Evolutionary conservation across 805 yeast species (phyloP).

Genomic region (Ogataea methanolica): DNA sequence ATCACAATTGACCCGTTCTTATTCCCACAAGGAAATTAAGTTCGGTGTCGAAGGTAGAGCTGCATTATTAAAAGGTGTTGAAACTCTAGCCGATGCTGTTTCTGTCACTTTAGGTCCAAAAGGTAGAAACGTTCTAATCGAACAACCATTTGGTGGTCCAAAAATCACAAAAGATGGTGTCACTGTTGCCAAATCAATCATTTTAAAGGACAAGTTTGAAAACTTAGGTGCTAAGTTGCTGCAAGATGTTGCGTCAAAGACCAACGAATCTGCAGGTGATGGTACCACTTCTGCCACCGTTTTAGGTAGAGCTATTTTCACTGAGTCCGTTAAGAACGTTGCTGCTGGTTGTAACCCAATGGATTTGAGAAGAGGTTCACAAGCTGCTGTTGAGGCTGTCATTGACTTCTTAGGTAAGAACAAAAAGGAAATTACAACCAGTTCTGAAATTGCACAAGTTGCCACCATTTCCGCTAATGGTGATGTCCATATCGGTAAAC

Average conservation of each 20-base stretch:
- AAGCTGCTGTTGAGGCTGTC: slow-evolving; percentile 93
- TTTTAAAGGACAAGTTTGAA: slow-evolving; percentile 84
- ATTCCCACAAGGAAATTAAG: slow-evolving; percentile 85
- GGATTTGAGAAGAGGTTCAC: slow-evolving; percentile 96
- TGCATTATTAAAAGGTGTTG: slow-evolving; percentile 88
- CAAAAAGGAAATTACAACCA: slow-evolving; percentile 90
- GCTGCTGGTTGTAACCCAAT: slow-evolving; percentile 99
- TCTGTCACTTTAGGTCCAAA: slow-evolving; percentile 96
- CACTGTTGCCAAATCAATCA: slow-evolving; percentile 86
- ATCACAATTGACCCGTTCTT: slow-evolving; percentile 41
- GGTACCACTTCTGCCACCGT: slow-evolving; percentile 98
- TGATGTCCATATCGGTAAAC: slow-evolving; percentile 83
- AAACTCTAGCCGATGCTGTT: slow-evolving; percentile 92
- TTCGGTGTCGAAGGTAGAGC: slow-evolving; percentile 98
- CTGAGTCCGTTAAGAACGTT: slow-evolving; percentile 92
- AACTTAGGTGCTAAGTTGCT: slow-evolving; percentile 93
- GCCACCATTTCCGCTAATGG: slow-evolving; percentile 98
- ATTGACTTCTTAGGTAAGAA: slow-evolving; percentile 76
- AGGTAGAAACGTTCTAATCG: slow-evolving; percentile 95
- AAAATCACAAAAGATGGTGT: slow-evolving; percentile 99
- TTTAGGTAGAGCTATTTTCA: slow-evolving; percentile 89
- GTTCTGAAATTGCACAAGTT: slow-evolving; percentile 95
- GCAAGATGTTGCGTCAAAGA: slow-evolving; percentile 95
- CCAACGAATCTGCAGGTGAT: slow-evolving; percentile 97
- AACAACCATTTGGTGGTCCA: slow-evolving; percentile 95